phyloP scores from a whole-genome alignment of 371 early-diverging fungal genomes.

The Actinomortierella ambigua region DNA sequence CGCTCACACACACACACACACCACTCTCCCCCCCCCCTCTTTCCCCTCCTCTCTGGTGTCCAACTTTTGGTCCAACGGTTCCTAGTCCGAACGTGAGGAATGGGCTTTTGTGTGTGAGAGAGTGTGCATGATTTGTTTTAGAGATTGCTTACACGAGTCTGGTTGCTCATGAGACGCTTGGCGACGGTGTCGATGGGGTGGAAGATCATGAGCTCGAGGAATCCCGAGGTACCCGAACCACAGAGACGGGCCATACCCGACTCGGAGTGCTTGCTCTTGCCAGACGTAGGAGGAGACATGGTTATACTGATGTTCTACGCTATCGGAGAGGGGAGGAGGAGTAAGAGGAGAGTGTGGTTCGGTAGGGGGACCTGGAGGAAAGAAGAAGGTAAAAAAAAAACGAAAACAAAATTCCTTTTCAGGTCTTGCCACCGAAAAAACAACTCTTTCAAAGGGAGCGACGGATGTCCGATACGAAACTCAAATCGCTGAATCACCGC shows the following conservation, averaged over 20 bases:
- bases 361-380: constrained; percentile 9
- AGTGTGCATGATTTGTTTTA: too few species aligned
- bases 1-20: too few species aligned
- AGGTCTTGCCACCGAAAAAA: constrained; percentile 1
- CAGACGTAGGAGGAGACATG: constrained; percentile 64
- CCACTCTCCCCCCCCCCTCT: neutral
- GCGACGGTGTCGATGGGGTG: constrained; percentile 99
- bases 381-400: constrained; percentile 11
- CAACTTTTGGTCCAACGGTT: too few species aligned
- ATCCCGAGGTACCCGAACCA: constrained; percentile 92
- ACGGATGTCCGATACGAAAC: too few species aligned
- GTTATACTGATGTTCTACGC: neutral
- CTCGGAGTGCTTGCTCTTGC: constrained; percentile 71
- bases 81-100: neutral
- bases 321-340: constrained; percentile 1
- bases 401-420: constrained; percentile 17
- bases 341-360: constrained; percentile 7
- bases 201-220: constrained; percentile 93
- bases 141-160: constrained; percentile 66
- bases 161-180: constrained; percentile 97
- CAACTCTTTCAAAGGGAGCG: too few species aligned
- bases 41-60: neutral
- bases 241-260: constrained; percentile 85
- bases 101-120: too few species aligned
- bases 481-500: too few species aligned